Evolutionary conservation across 2,329 filamentous ascomycete genomes (phyloP).

Genomic region (Pseudogymnoascus sp.): DNA sequence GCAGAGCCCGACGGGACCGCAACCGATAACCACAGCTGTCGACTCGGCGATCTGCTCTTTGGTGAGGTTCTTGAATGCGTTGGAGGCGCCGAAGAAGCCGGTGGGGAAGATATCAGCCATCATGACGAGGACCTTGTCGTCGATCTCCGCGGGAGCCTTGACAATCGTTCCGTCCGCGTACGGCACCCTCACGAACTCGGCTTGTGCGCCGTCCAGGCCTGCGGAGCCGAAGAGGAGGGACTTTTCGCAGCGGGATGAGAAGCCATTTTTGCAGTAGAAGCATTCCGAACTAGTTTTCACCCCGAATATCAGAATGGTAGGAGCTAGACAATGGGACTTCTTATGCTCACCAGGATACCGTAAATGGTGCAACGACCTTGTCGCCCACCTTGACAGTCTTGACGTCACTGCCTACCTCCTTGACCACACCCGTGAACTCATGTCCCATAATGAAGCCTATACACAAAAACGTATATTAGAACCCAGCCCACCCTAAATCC

Average conservation of each 20-base stretch:
- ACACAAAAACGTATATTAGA: not conserved
- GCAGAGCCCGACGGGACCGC: constrained; percentile 79
- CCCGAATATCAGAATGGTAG: not conserved
- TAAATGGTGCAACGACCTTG: constrained; percentile 76
- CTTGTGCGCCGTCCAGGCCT: constrained; percentile 68
- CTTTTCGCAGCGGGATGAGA: constrained; percentile 69
- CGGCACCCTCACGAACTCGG: constrained; percentile 75
- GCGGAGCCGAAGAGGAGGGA: constrained; percentile 63
- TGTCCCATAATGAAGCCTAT: constrained; percentile 64
- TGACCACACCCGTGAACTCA: constrained; percentile 75
- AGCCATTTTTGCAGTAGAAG: constrained; percentile 76
- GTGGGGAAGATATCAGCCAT: constrained; percentile 94
- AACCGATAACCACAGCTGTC: constrained; percentile 74
- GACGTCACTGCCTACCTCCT: constrained; percentile 60
- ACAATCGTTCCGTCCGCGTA: constrained; percentile 74
- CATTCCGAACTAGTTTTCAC: constrained; percentile 50
- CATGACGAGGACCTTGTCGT: constrained; percentile 67
- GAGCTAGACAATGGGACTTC: not conserved
- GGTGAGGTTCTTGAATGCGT: constrained; percentile 61
- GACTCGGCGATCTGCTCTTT: constrained; percentile 53
- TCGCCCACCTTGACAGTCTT: constrained; percentile 66
- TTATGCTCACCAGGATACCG: constrained; percentile 59
- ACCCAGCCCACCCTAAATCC: not conserved
- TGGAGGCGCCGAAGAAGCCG: constrained; percentile 75
- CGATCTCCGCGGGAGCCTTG: constrained; percentile 62